Evolutionary conservation across 2,329 filamentous ascomycete genomes (phyloP).

Genomic region (Fusarium robinianum): DNA sequence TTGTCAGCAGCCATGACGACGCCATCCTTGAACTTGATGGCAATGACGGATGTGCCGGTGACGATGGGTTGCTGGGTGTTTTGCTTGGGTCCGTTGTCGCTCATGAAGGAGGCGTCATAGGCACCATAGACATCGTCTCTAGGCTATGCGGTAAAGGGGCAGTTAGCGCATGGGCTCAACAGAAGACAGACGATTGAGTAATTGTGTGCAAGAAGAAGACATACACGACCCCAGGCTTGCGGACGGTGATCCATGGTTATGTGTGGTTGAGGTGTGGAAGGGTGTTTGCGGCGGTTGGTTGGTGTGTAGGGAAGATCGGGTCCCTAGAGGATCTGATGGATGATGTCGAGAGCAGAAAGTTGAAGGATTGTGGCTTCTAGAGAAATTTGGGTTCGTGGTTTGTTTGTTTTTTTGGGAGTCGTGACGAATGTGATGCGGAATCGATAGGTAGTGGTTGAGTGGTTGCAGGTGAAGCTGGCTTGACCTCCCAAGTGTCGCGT

Average conservation of each 20-base stretch:
- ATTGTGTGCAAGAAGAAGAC: constrained; percentile 37
- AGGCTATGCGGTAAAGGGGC: constrained; percentile 66
- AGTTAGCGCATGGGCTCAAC: constrained; percentile 10
- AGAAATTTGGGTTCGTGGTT: background rate
- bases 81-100: constrained; percentile 70
- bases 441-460: too few species aligned
- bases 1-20: constrained; percentile 98
- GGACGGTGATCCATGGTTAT: constrained; percentile 70
- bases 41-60: constrained; percentile 94
- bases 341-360: constrained; percentile 17
- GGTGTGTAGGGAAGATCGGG: background rate
- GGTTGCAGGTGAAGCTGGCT: too few species aligned
- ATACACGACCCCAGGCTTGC: constrained; percentile 73
- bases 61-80: constrained; percentile 93
- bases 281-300: background rate
- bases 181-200: constrained; percentile 18
- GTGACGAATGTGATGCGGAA: too few species aligned
- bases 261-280: constrained; percentile 17
- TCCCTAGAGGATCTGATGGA: background rate
- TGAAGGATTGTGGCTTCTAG: constrained; percentile 18
- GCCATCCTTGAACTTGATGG: constrained; percentile 93
- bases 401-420: background rate
- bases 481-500: constrained; percentile 42
- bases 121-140: constrained; percentile 95
- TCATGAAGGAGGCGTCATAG: constrained; percentile 87